phyloP scores from a whole-genome alignment of 2,329 filamentous ascomycete species.

The Epichloe festucae region DNA sequence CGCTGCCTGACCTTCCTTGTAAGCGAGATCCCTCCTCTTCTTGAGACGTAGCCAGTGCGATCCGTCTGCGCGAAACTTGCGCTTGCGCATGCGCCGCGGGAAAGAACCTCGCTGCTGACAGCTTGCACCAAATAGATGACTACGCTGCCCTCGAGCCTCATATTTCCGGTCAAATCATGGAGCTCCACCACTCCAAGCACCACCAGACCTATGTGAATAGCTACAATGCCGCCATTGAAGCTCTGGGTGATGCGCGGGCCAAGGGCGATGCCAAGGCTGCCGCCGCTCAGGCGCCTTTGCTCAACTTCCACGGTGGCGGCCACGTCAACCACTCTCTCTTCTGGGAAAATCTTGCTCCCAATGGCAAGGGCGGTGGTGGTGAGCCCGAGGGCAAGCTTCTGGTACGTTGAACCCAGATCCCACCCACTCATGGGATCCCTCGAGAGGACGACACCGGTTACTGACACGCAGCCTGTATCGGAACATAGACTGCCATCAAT shows the following conservation, averaged over 20 bases:
- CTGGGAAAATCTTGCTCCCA: slow-evolving; percentile 68
- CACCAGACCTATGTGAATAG: slow-evolving; percentile 88
- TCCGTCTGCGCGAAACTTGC: neutral
- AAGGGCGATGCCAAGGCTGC: slow-evolving; percentile 45
- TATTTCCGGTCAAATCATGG: slow-evolving; percentile 88
- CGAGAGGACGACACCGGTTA: slow-evolving; percentile 27
- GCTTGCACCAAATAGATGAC: slow-evolving; percentile 51
- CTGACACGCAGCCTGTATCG: neutral
- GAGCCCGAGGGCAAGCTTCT: slow-evolving; percentile 50
- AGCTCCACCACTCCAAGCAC: slow-evolving; percentile 88
- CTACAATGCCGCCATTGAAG: slow-evolving; percentile 68
- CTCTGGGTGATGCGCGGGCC: slow-evolving; percentile 50
- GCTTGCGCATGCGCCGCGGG: no score
- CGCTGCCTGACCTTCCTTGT: slow-evolving; percentile 74
- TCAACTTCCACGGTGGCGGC: slow-evolving; percentile 75
- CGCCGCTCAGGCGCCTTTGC: slow-evolving; percentile 35
- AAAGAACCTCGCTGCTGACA: neutral
- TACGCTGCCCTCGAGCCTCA: slow-evolving; percentile 83
- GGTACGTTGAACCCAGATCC: slow-evolving; percentile 16
- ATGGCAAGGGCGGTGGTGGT: slow-evolving; percentile 48
- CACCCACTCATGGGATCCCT: neutral
- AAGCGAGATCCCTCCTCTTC: slow-evolving; percentile 11
- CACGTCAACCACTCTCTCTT: slow-evolving; percentile 82
- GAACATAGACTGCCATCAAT: slow-evolving; percentile 41
- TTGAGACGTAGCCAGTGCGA: neutral